Percentiles rank a stretch among this genome's conserved stretches.
These are phyloP conservation scores for Pyrenophora graminea DNA, from an alignment of 2,329 filamentous ascomycete genomes.

Conservation along the genomic window DNA sequence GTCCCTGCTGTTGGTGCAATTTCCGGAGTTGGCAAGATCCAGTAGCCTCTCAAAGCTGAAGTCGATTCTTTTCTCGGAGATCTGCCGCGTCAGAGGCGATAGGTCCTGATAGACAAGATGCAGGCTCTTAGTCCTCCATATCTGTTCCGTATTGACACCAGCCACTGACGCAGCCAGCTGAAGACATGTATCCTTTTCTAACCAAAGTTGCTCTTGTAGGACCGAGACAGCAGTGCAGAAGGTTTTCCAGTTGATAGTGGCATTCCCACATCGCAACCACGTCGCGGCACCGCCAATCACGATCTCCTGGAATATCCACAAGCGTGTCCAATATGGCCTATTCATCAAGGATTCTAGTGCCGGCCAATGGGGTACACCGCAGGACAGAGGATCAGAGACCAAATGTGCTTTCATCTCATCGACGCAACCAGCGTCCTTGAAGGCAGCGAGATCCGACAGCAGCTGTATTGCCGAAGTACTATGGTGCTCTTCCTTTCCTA, in stretches of 20 bases:
- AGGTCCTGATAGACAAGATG: conserved; percentile 3
- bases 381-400: too few species aligned
- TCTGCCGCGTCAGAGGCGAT: too few species aligned
- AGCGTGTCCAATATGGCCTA: neutral
- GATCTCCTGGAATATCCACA: conserved; percentile 1
- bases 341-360: neutral
- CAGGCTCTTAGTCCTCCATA: neutral
- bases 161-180: too few species aligned
- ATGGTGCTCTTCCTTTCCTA: neutral
- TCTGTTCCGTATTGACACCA: neutral
- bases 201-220: too few species aligned
- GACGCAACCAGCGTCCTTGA: neutral
- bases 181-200: too few species aligned
- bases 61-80: too few species aligned
- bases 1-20: too few species aligned
- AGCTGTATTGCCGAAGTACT: neutral
- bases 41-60: too few species aligned
- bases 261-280: neutral
- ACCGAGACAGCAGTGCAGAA: too few species aligned
- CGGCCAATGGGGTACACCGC: neutral
- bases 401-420: too few species aligned
- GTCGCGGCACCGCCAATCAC: neutral
- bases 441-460: neutral
- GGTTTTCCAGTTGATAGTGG: too few species aligned
- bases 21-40: too few species aligned